These are phyloP conservation scores for Exserohilum turcica DNA, from an alignment of 2,329 filamentous ascomycete genomes.

Conservation along the genomic window DNA sequence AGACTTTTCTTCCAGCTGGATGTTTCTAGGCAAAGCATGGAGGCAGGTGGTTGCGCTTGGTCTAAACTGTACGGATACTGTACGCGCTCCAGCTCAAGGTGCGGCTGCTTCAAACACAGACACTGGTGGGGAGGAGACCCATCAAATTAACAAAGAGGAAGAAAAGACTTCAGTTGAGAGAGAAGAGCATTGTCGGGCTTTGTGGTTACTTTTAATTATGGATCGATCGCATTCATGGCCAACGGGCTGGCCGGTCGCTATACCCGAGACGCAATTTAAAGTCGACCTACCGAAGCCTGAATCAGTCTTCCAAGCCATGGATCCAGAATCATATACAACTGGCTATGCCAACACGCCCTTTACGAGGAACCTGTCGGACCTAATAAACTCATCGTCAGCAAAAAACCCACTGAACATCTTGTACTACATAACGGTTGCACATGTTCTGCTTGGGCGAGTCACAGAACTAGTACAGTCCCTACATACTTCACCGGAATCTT, in stretches of 20 bases:
- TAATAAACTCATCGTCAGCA: constrained; percentile 20
- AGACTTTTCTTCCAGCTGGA: constrained; percentile 38
- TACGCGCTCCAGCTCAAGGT: neutral
- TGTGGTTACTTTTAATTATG: constrained; percentile 42
- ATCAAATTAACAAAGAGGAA: constrained; percentile 2
- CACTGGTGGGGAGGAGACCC: neutral
- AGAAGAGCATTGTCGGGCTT: constrained; percentile 37
- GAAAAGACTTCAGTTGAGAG: constrained; percentile 20
- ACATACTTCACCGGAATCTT: constrained; percentile 26
- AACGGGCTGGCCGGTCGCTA: constrained; percentile 33
- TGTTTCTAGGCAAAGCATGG: constrained; percentile 42
- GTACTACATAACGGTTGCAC: constrained; percentile 31
- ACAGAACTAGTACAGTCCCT: constrained; percentile 36
- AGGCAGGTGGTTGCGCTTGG: constrained; percentile 36
- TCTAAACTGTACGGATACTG: constrained; percentile 37
- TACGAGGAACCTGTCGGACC: constrained; percentile 26
- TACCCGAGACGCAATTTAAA: constrained; percentile 39
- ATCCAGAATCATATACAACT: neutral
- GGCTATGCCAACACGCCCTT: constrained; percentile 22
- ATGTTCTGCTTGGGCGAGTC: constrained; percentile 37
- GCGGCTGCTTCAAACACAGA: neutral
- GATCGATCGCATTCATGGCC: constrained; percentile 34
- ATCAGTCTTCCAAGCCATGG: constrained; percentile 28
- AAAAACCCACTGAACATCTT: constrained; percentile 25
- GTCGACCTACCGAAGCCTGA: constrained; percentile 38